A percentile compares a stretch with the other conserved stretches of the same genome.
These are phyloP conservation scores for Venturia effusa DNA, from an alignment of 2,329 filamentous ascomycete genomes.

Conservation along the genomic window DNA sequence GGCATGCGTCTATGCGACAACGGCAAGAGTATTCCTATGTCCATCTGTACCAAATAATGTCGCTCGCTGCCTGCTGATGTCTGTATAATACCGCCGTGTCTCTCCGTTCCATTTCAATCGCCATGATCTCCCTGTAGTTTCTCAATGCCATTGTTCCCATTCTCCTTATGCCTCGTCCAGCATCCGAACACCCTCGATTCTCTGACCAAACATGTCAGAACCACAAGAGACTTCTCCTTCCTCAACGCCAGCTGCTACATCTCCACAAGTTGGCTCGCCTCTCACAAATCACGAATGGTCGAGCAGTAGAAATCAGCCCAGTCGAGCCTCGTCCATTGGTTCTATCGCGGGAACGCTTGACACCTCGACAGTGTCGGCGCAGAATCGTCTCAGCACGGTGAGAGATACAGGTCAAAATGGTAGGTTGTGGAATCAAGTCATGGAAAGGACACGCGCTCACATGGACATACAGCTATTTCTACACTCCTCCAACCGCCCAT, in stretches of 20 bases:
- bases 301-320: neutral
- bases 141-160: neutral
- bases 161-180: conserved; percentile 5
- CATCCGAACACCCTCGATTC: neutral
- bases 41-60: neutral
- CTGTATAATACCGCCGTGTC: neutral
- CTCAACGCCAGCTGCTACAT: neutral
- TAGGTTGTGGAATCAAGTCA: conserved; percentile 22
- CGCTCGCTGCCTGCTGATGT: neutral
- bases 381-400: conserved; percentile 46
- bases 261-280: neutral
- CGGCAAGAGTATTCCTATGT: neutral
- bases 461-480: conserved; percentile 58
- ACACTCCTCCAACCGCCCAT: conserved; percentile 88
- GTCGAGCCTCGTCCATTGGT: conserved; percentile 59
- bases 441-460: neutral
- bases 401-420: conserved; percentile 78
- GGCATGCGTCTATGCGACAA: conserved; percentile 6
- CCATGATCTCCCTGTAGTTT: neutral
- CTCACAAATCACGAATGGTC: conserved; percentile 6
- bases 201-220: conserved; percentile 5
- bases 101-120: neutral
- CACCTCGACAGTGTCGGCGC: conserved; percentile 41
- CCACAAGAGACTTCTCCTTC: neutral
- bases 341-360: conserved; percentile 81